Evolutionary conservation across 768 basidiomycete genomes (phyloP), one percentile per base, ranked within the genome.

Genomic region (Mycena leptocephala): DNA sequence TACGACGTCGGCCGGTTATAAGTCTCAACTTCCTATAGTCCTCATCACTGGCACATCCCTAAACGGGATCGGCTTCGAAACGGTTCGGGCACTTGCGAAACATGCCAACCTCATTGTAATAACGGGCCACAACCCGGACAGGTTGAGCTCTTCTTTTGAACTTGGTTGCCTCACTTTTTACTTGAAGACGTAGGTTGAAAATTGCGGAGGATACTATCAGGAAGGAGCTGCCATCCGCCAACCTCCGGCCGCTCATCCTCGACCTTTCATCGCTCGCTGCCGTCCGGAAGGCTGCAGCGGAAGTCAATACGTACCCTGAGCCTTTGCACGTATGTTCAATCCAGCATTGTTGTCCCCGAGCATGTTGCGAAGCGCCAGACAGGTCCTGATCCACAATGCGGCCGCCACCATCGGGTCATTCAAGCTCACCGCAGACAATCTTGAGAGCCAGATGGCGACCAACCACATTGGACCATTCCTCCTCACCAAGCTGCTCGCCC

Each of bases 301-400:
- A 74, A 20, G 66, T 74, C 14, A 61, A 68, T 22, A 6, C 58
- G 20, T 62, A 68, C 28, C 46, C 43, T 2, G 72, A 62, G 14
- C 72, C 72, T 5, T 37, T 68, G 6, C 72, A 74, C 22, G 72
- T 62, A 37, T 35, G 71, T 35, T 24, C n/a, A 18, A 37, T 3
- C 28, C 14, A 32, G 14, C 18, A 28, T 22, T 20, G 3, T 26
- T 22, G 3, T 24, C 24, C 20, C 2, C 13, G 3, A 5, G 14
- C 13, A 24, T 24, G 5, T 14, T 16, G 0, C 6, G 59, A 62
- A 4, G 16, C 43, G 9, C 9, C 28, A 18, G 2, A 1, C 41
- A 74, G 72, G 72, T 74, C 11, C 8, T 74, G 2, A 74, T 74
- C 35, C 64, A 74, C 46, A 61, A 74, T 14, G 65, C 72, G 20